A percentile compares a stretch with the other conserved stretches of the same genome.
These are phyloP conservation scores for Penicillium polonicum DNA, from an alignment of 2,329 filamentous ascomycete genomes.

Conservation along the genomic window DNA sequence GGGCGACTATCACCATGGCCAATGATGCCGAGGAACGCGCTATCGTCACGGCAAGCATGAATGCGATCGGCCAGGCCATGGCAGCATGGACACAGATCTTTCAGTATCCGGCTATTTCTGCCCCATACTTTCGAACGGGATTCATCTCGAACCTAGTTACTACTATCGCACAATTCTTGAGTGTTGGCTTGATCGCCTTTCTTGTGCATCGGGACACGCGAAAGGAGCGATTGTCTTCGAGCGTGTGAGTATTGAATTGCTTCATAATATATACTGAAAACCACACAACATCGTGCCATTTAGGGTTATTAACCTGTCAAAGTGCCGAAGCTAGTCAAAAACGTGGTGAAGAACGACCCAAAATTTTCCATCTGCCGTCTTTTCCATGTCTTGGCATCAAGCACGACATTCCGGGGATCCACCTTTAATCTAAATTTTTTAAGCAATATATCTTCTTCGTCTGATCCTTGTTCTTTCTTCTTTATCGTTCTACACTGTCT, in stretches of 20 bases:
- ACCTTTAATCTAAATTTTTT: not conserved
- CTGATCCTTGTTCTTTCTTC: not conserved
- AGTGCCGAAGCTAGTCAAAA: not conserved
- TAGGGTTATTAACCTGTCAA: not conserved
- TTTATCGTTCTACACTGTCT: not conserved
- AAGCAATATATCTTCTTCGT: not conserved
- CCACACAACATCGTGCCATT: not conserved
- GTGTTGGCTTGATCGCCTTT: slow-evolving; percentile 27
- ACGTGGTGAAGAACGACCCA: not conserved
- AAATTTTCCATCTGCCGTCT: not conserved
- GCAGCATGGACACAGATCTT: slow-evolving; percentile 43
- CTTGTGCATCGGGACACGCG: slow-evolving; percentile 6
- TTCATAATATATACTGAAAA: too few species aligned
- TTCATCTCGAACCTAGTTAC: slow-evolving; percentile 32
- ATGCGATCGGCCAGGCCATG: slow-evolving; percentile 46
- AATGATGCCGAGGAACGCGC: slow-evolving; percentile 45
- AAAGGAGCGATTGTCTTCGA: not conserved
- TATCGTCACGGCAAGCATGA: slow-evolving; percentile 46
- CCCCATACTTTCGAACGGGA: slow-evolving; percentile 34
- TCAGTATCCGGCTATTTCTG: slow-evolving; percentile 40
- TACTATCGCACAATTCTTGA: slow-evolving; percentile 33
- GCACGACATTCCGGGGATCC: slow-evolving; percentile 6
- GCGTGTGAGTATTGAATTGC: not conserved
- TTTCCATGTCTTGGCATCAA: not conserved
- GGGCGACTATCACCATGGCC: slow-evolving; percentile 41